phyloP scores from a whole-genome alignment of 2,329 filamentous ascomycete species.

The Drechslerella stenobrocha region DNA sequence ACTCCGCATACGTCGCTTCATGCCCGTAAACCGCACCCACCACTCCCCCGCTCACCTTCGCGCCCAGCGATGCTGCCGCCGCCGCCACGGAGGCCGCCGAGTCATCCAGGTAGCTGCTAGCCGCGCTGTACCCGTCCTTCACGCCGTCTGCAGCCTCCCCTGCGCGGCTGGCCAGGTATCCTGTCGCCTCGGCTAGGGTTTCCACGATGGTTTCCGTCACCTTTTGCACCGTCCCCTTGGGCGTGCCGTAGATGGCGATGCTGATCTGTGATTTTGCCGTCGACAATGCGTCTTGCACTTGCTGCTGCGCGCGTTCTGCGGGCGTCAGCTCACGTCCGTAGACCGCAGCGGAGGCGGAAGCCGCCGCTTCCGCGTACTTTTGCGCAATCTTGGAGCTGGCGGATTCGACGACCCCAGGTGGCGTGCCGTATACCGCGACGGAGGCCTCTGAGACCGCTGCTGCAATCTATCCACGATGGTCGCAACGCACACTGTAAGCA shows the following conservation, averaged over 20 bases:
- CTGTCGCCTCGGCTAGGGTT: slow-evolving; percentile 48
- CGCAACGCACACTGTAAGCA: slow-evolving; percentile 9
- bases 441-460: slow-evolving; percentile 64
- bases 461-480: slow-evolving; percentile 59
- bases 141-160: slow-evolving; percentile 49
- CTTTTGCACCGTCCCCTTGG: slow-evolving; percentile 59
- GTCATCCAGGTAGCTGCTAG: slow-evolving; percentile 43
- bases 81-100: slow-evolving; percentile 34
- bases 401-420: slow-evolving; percentile 59
- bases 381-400: slow-evolving; percentile 59
- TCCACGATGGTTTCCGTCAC: slow-evolving; percentile 53
- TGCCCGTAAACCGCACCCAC: slow-evolving; percentile 36
- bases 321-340: slow-evolving; percentile 63
- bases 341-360: slow-evolving; percentile 63
- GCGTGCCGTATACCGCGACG: slow-evolving; percentile 61
- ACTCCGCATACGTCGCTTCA: slow-evolving; percentile 35
- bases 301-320: slow-evolving; percentile 62
- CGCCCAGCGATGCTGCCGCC: slow-evolving; percentile 34
- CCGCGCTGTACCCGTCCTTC: slow-evolving; percentile 26
- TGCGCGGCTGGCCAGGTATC: slow-evolving; percentile 55
- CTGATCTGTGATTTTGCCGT: slow-evolving; percentile 60
- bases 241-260: slow-evolving; percentile 63
- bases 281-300: slow-evolving; percentile 61
- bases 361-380: slow-evolving; percentile 63
- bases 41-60: slow-evolving; percentile 29